Evolutionary conservation across 192 early-diverging fungal species (phyloP).

Genomic region (Coemansia pectinata): DNA sequence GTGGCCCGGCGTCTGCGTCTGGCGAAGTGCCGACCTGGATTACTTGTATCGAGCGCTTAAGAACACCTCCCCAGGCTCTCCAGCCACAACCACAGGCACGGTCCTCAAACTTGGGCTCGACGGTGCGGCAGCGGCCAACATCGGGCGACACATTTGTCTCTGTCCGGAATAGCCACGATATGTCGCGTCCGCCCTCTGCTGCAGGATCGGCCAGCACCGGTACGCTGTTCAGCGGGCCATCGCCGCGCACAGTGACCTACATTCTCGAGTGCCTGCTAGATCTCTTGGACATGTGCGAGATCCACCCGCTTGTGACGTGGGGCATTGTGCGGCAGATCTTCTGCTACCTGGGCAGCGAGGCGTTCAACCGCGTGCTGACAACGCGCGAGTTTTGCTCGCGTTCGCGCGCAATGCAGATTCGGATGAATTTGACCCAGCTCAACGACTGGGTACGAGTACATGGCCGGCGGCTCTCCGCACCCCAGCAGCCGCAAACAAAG

Average conservation of each 20-base stretch:
- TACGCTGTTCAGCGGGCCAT: slow-evolving; percentile 34
- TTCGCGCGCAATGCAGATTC: slow-evolving; percentile 78
- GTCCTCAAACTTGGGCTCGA: background rate
- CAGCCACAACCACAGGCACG: background rate
- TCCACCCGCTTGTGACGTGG: slow-evolving; percentile 74
- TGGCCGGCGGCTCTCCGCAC: slow-evolving; percentile 32
- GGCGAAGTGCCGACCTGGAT: slow-evolving; percentile 45
- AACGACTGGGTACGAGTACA: slow-evolving; percentile 85
- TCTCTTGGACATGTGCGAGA: slow-evolving; percentile 69
- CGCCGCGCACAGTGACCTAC: slow-evolving; percentile 72
- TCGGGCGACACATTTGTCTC: slow-evolving; percentile 55
- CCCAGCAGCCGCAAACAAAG: slow-evolving; percentile 9
- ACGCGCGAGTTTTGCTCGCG: slow-evolving; percentile 75
- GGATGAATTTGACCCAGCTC: slow-evolving; percentile 76
- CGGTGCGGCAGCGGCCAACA: slow-evolving; percentile 24
- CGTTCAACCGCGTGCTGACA: slow-evolving; percentile 86
- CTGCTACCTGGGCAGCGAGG: slow-evolving; percentile 71
- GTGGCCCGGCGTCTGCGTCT: slow-evolving; percentile 28
- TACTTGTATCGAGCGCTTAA: slow-evolving; percentile 26
- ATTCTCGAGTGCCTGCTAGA: slow-evolving; percentile 69
- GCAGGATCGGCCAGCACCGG: background rate
- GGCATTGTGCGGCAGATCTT: slow-evolving; percentile 76
- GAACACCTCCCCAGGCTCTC: background rate
- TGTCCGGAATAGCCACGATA: slow-evolving; percentile 33
- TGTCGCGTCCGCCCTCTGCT: slow-evolving; percentile 3